Evolutionary conservation across 495 filamentous ascomycete genomes (phyloP), one percentile per base, ranked within the genome.

Genomic region (Penicillium riverlandense): DNA sequence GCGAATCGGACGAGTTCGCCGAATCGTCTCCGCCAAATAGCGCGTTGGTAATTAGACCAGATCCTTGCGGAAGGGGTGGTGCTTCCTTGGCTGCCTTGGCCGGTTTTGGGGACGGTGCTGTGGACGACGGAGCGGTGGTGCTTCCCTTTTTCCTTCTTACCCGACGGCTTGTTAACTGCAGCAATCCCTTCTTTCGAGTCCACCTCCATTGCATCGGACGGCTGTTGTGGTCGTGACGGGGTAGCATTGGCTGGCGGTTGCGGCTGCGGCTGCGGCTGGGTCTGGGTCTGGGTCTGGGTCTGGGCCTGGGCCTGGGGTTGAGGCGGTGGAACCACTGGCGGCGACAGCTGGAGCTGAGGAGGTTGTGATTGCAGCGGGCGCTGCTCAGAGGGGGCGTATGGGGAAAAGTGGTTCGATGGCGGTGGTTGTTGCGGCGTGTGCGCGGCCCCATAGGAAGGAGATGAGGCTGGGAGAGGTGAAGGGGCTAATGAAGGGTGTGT

Each of bases 31-130:
- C 71, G 11, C 78, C 77, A 46, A 85, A 83, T 7, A 83, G 65
- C 5, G 78, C 72, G 48, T 72, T 79, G 6, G 79, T 78, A 11
- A 85, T 75, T 7, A 86, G 64, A n/a, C 84, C 84, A 41, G 78
- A 84, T 12, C 84, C 84, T 29, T 79, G 70, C 10, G 80, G 79
- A 11, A 85, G 62, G 1, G 75, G 69, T 6, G 76, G 71, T 7
- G 72, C 54, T 50, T 78, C 78, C 47, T 76, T 82, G 38, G 66
- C 61, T n/a, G 59, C 48, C 30, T 73, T 71, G 30, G 61, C 49
- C 5, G 75, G 74, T 45, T 83, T 88, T 16, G 75, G 83, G 42
- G 70, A 84, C 45, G 69, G 73, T 5, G 80, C 76, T 22, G 74
- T 74, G 8, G 81, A 80, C 7, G 78, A 65, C 1, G 75, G 66